These are phyloP conservation scores for Trifolium repens DNA, from an alignment of 306 rosid species.

Conservation along the genomic window DNA sequence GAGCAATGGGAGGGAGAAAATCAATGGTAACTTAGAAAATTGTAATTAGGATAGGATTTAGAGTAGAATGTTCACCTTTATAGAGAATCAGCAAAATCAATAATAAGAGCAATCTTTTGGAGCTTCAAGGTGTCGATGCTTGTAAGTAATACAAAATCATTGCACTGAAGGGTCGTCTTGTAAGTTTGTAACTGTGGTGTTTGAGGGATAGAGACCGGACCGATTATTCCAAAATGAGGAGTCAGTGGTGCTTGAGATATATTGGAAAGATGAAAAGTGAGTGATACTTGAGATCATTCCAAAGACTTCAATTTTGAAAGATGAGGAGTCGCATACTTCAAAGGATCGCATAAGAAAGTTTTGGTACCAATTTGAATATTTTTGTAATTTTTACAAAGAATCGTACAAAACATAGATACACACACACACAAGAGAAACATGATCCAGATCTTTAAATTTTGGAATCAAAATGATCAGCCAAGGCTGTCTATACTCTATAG, in stretches of 20 bases:
- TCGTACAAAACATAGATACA: background rate
- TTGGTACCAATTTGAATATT: conserved; percentile 4
- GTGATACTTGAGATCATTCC: background rate
- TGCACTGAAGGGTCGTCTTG: background rate
- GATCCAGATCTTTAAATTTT: background rate
- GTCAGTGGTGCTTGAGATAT: background rate
- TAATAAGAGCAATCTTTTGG: background rate
- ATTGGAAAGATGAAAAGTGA: background rate
- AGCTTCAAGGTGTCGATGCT: background rate
- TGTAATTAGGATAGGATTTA: background rate
- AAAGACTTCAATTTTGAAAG: background rate
- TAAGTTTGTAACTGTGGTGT: background rate
- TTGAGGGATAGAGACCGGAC: background rate
- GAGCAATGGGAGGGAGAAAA: background rate
- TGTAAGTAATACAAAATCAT: background rate
- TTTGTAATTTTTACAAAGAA: background rate
- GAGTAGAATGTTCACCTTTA: background rate
- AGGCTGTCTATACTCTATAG: background rate
- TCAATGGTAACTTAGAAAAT: background rate
- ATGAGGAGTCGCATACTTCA: background rate
- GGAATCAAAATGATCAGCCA: background rate
- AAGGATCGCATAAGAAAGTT: background rate
- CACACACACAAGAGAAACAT: background rate
- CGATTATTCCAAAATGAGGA: background rate
- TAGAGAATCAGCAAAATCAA: background rate